These are phyloP conservation scores for Inga oerstediana DNA, from an alignment of 306 rosid genomes.

Conservation along the genomic window DNA sequence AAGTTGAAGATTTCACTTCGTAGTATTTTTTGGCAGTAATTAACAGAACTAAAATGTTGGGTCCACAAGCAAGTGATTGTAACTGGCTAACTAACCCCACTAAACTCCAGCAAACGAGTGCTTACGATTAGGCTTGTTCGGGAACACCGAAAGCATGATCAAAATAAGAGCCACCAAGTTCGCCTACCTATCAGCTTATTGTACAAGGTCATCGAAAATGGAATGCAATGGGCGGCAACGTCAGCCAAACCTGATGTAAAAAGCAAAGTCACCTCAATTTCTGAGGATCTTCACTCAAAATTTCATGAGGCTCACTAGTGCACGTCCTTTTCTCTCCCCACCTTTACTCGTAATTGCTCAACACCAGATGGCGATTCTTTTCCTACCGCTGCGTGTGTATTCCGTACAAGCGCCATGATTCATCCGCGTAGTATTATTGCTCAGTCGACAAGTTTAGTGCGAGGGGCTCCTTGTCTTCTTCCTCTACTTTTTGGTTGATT, in stretches of 20 bases:
- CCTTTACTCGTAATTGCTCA: background rate
- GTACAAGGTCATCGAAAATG: background rate
- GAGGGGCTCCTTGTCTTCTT: constrained; percentile 1
- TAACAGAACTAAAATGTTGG: background rate
- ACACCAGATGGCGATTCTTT: constrained; percentile 3
- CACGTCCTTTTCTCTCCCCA: background rate
- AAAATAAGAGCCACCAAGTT: background rate
- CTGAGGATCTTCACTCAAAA: background rate
- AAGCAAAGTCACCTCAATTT: background rate
- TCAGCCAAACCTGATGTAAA: background rate
- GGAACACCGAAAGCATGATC: background rate
- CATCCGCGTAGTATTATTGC: background rate
- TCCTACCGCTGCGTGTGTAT: constrained; percentile 26
- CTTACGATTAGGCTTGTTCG: background rate
- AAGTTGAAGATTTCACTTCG: background rate
- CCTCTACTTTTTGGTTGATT: background rate
- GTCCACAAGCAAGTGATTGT: background rate
- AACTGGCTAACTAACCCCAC: background rate
- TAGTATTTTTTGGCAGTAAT: background rate
- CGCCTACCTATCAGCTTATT: background rate
- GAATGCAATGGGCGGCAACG: background rate
- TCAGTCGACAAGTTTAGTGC: constrained; percentile 4
- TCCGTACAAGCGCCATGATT: background rate
- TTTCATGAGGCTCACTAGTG: background rate
- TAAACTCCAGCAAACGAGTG: background rate